Evolutionary conservation across 192 early-diverging fungal species (phyloP).

Genomic region (Entomortierella beljakovae): DNA sequence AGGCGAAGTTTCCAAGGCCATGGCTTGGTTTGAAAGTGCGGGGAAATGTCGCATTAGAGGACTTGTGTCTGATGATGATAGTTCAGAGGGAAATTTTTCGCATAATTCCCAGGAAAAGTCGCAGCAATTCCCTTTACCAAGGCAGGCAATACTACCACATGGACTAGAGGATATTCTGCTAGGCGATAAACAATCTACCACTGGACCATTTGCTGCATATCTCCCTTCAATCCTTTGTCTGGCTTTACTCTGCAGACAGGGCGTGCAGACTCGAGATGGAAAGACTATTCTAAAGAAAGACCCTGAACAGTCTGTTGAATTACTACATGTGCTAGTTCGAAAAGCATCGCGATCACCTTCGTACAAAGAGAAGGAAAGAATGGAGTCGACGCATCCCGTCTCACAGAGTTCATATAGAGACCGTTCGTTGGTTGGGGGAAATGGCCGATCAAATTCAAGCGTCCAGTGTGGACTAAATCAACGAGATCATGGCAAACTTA

Average conservation of each 20-base stretch:
- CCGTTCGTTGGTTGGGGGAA: neutral
- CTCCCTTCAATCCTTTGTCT: slow-evolving; percentile 41
- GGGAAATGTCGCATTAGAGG: slow-evolving; percentile 39
- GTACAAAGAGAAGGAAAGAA: neutral
- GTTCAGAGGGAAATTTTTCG: neutral
- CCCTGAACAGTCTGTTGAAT: slow-evolving; percentile 21
- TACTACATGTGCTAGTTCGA: slow-evolving; percentile 10
- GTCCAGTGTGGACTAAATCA: neutral
- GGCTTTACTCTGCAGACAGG: slow-evolving; percentile 35
- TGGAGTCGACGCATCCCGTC: neutral
- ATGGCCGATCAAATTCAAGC: neutral
- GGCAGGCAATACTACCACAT: slow-evolving; percentile 9
- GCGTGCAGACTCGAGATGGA: slow-evolving; percentile 26
- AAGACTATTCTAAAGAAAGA: slow-evolving; percentile 24
- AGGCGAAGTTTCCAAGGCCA: slow-evolving; percentile 34
- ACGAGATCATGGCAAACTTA: neutral
- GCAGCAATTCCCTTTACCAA: slow-evolving; percentile 12
- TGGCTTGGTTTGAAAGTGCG: slow-evolving; percentile 44
- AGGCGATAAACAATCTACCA: neutral
- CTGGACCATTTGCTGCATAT: slow-evolving; percentile 32
- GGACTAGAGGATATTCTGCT: slow-evolving; percentile 27
- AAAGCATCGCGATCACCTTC: slow-evolving; percentile 9
- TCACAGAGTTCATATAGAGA: neutral
- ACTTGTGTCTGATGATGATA: neutral
- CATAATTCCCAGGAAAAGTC: neutral